Percentiles rank a stretch among this genome's conserved stretches.
phyloP scores from a whole-genome alignment of 371 early-diverging fungal species.

The Rhizomucor miehei region DNA sequence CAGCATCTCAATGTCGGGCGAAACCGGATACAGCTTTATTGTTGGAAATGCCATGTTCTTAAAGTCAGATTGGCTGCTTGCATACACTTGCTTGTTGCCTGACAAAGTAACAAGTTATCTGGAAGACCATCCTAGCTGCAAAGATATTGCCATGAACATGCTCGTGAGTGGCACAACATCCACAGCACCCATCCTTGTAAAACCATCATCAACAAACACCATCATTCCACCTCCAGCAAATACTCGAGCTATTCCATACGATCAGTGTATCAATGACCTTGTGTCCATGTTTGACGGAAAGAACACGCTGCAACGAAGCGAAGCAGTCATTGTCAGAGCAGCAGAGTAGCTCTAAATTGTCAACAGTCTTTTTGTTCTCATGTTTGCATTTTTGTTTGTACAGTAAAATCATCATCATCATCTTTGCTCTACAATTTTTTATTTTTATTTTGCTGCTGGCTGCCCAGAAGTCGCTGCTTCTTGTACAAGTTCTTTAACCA shows the following conservation, averaged over 20 bases:
- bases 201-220: not conserved
- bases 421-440: too few species aligned
- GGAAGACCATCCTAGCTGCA: constrained; percentile 22
- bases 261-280: not conserved
- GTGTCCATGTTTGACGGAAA: not conserved
- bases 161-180: not conserved
- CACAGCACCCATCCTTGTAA: not conserved
- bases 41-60: constrained; percentile 19
- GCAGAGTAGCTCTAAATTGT: too few species aligned
- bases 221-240: too few species aligned
- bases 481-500: constrained; percentile 7
- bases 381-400: too few species aligned
- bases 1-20: too few species aligned
- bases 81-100: constrained; percentile 33
- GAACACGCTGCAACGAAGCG: not conserved
- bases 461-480: constrained; percentile 5
- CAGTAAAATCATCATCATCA: too few species aligned
- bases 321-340: not conserved
- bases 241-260: too few species aligned
- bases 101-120: constrained; percentile 23
- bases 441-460: too few species aligned
- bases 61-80: constrained; percentile 23
- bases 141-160: constrained; percentile 12
- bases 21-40: constrained; percentile 21
- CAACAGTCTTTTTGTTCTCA: too few species aligned